These are phyloP conservation scores for Rubroboletus satanas DNA, from an alignment of 768 basidiomycete genomes.

Conservation along the genomic window DNA sequence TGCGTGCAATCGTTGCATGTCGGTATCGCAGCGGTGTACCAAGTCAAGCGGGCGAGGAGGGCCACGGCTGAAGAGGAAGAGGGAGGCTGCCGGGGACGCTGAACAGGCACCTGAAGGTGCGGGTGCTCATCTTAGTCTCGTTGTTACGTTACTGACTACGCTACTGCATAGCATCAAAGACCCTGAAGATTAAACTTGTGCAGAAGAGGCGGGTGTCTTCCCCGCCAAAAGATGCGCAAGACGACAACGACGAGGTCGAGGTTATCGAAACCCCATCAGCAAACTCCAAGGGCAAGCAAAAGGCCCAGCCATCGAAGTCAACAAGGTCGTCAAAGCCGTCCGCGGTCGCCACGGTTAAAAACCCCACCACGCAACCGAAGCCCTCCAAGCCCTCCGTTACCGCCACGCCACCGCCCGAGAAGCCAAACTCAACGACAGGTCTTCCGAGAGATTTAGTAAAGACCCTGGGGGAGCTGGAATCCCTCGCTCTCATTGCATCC, in stretches of 20 bases:
- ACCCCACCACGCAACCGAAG: background rate
- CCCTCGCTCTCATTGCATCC: background rate
- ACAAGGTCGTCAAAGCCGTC: background rate
- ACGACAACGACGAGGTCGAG: too few relatives aligned
- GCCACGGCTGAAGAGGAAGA: background rate
- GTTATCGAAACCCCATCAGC: background rate
- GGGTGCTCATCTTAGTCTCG: background rate
- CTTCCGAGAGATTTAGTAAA: background rate
- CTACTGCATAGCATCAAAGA: background rate
- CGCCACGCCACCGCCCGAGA: background rate
- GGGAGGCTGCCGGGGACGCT: background rate
- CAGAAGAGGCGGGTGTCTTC: background rate
- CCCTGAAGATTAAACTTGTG: background rate
- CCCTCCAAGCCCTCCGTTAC: background rate
- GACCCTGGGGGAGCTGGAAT: background rate
- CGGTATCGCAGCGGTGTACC: background rate
- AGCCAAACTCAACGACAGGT: background rate
- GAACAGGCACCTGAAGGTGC: background rate
- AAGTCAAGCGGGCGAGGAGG: background rate
- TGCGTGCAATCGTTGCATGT: background rate
- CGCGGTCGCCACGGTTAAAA: background rate
- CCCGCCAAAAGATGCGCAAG: background rate
- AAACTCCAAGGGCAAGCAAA: background rate
- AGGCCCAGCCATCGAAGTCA: background rate
- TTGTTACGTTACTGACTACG: background rate